A percentile compares a stretch with the other conserved stretches of the same genome.
These are phyloP conservation scores for Hymenochaete sp. DNA, from an alignment of 1,284 basidiomycete species.

Conservation along the genomic window DNA sequence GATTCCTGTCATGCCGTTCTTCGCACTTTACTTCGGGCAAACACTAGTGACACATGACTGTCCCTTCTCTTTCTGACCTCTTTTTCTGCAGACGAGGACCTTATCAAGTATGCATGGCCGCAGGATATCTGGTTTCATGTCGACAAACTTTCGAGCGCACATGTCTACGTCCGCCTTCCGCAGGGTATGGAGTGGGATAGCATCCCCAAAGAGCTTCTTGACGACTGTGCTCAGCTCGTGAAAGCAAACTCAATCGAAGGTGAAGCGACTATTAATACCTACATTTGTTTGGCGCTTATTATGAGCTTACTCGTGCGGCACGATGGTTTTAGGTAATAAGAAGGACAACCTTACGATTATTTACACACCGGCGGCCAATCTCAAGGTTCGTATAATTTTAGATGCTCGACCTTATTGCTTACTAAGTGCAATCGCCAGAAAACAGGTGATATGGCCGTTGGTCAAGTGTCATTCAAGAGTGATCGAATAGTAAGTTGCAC, in stretches of 20 bases:
- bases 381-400: slow-evolving; percentile 54
- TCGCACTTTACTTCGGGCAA: no score
- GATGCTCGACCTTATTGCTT: neutral
- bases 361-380: slow-evolving; percentile 84
- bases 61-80: no score
- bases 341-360: slow-evolving; percentile 92
- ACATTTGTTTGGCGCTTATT: neutral
- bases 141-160: slow-evolving; percentile 89
- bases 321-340: slow-evolving; percentile 74
- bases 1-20: no score
- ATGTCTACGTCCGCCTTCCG: slow-evolving; percentile 88
- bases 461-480: slow-evolving; percentile 89
- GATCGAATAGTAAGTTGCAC: slow-evolving; percentile 62
- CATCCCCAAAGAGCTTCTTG: slow-evolving; percentile 73
- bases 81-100: slow-evolving; percentile 73
- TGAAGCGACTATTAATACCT: slow-evolving; percentile 23
- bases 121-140: slow-evolving; percentile 78
- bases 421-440: slow-evolving; percentile 45
- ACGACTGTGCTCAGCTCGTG: slow-evolving; percentile 88
- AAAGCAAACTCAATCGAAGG: slow-evolving; percentile 98
- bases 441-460: slow-evolving; percentile 94
- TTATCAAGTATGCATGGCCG: slow-evolving; percentile 87
- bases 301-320: neutral
- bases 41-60: no score
- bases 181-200: slow-evolving; percentile 76